phyloP scores from a whole-genome alignment of 768 basidiomycete species.

The Naganishia vaughanmartiniae region DNA sequence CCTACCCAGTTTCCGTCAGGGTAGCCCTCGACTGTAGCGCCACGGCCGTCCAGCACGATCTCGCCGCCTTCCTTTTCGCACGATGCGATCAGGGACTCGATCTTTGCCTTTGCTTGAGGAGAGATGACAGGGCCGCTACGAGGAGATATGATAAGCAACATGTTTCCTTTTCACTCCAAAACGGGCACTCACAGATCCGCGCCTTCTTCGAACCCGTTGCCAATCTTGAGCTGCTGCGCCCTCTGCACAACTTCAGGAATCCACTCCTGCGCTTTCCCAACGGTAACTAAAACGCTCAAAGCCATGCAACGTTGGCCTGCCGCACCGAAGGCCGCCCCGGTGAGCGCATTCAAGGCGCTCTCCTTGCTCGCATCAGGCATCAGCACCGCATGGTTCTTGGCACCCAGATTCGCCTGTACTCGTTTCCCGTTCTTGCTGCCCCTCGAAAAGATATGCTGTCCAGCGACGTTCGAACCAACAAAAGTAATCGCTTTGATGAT shows the following conservation, averaged over 20 bases:
- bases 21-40: constrained; percentile 66
- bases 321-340: constrained; percentile 93
- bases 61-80: constrained; percentile 69
- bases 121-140: constrained; percentile 59
- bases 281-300: constrained; percentile 47
- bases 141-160: neutral
- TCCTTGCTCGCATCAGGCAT: constrained; percentile 97
- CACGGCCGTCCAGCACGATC: constrained; percentile 81
- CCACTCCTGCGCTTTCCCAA: constrained; percentile 76
- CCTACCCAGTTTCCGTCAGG: constrained; percentile 91
- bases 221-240: constrained; percentile 73
- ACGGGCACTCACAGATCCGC: constrained; percentile 70
- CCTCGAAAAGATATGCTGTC: constrained; percentile 90
- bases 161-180: neutral
- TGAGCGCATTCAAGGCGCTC: constrained; percentile 80
- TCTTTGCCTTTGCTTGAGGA: constrained; percentile 73
- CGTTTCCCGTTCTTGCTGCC: constrained; percentile 42
- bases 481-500: constrained; percentile 92
- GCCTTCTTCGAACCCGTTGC: constrained; percentile 82
- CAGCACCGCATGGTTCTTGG: constrained; percentile 89
- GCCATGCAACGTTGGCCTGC: constrained; percentile 72
- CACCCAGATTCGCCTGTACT: constrained; percentile 70
- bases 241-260: constrained; percentile 80
- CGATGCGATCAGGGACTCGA: constrained; percentile 66
- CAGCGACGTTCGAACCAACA: constrained; percentile 89